phyloP scores from a whole-genome alignment of 306 rosid genomes.

The Amphicarpaea edgeworthii region DNA sequence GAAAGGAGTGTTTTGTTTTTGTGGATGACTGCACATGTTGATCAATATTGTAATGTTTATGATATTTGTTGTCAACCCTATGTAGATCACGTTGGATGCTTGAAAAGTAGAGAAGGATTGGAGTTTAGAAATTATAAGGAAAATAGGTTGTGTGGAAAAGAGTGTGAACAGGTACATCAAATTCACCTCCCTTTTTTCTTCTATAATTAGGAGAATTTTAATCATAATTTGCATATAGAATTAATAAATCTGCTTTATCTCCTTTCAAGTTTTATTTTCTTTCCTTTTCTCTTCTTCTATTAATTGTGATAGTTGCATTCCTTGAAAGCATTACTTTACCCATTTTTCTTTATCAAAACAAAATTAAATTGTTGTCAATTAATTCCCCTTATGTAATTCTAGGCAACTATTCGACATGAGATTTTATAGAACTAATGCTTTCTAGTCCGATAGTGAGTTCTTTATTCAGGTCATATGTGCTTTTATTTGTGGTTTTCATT shows the following conservation, averaged over 20 bases:
- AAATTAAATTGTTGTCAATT: not conserved
- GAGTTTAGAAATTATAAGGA: constrained; percentile 41
- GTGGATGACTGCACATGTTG: not conserved
- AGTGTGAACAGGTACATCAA: constrained; percentile 67
- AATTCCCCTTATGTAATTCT: constrained; percentile 22
- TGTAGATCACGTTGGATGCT: constrained; percentile 78
- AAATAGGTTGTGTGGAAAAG: constrained; percentile 70
- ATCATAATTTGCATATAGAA: constrained; percentile 17
- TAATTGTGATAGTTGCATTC: constrained; percentile 12
- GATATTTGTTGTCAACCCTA: constrained; percentile 35
- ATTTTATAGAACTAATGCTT: constrained; percentile 14
- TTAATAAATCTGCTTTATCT: constrained; percentile 1
- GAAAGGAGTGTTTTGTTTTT: constrained; percentile 55
- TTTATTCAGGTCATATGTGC: constrained; percentile 4
- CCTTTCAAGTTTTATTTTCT: not conserved
- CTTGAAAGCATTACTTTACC: constrained; percentile 17
- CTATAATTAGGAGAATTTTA: not conserved
- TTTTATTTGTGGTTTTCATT: constrained; percentile 4
- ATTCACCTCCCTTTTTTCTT: constrained; percentile 17
- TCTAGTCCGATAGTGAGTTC: constrained; percentile 15
- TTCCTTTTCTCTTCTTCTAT: constrained; percentile 16
- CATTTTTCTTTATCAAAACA: constrained; percentile 1
- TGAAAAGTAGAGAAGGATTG: constrained; percentile 43
- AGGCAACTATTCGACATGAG: not conserved
- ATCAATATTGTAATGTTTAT: constrained; percentile 21